phyloP scores from a whole-genome alignment of 805 yeast species.

The Metschnikowia lochheadii region DNA sequence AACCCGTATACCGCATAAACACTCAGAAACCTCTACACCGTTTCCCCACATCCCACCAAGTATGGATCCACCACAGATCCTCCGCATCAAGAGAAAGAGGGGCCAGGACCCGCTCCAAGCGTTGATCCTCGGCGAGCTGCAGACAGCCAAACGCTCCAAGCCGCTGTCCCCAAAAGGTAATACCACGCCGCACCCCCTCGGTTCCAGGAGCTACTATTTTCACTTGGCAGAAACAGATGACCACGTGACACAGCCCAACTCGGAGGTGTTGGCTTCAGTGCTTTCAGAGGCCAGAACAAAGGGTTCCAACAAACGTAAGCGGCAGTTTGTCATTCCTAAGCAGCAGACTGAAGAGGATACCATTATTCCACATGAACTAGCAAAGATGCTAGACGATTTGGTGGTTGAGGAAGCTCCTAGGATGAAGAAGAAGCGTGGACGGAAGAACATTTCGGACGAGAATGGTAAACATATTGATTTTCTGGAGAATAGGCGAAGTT shows the following conservation, averaged over 20 bases:
- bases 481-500: not conserved
- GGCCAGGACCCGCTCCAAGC: constrained; percentile 89
- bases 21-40: not conserved
- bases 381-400: constrained; percentile 70
- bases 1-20: not conserved
- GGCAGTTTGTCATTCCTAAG: constrained; percentile 36
- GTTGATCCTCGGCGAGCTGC: constrained; percentile 45
- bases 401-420: constrained; percentile 26
- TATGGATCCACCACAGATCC: constrained; percentile 50
- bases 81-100: constrained; percentile 82
- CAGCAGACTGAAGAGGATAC: constrained; percentile 30
- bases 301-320: constrained; percentile 10
- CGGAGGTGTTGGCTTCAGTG: constrained; percentile 23
- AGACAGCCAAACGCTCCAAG: constrained; percentile 39
- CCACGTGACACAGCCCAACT: constrained; percentile 11
- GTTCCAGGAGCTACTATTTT: constrained; percentile 24
- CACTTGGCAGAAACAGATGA: constrained; percentile 36
- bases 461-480: too few species aligned
- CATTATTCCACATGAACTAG: constrained; percentile 53
- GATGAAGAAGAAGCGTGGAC: constrained; percentile 11
- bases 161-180: constrained; percentile 30
- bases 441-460: not conserved
- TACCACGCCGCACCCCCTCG: constrained; percentile 13
- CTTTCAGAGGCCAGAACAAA: constrained; percentile 20
- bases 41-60: not conserved